phyloP scores from a whole-genome alignment of 1,284 basidiomycete genomes.

The Bjerkandera adusta region DNA sequence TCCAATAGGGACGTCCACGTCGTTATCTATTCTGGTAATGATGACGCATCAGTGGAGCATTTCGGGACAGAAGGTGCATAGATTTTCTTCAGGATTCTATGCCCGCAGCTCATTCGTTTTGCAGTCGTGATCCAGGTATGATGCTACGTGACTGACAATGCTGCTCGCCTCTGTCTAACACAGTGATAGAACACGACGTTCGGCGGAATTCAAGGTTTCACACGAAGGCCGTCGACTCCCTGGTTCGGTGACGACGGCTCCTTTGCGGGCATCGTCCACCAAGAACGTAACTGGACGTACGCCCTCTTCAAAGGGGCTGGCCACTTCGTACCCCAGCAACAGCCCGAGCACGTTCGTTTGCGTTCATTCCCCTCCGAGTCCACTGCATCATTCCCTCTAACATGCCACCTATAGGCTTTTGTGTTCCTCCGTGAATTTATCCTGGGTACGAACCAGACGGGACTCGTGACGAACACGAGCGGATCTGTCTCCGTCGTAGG shows the following conservation, averaged over 20 bases:
- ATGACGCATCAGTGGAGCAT: constrained; percentile 64
- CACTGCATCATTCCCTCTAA: not conserved
- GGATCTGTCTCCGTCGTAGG: constrained; percentile 11
- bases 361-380: not conserved
- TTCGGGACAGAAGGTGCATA: constrained; percentile 58
- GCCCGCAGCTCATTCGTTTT: too few relatives aligned
- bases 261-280: constrained; percentile 67
- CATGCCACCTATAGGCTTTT: constrained; percentile 17
- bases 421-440: constrained; percentile 29
- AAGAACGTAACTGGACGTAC: constrained; percentile 70
- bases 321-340: constrained; percentile 50
- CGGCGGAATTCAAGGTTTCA: constrained; percentile 71
- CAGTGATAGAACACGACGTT: constrained; percentile 81
- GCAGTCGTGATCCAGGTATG: constrained; percentile 26
- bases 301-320: constrained; percentile 55
- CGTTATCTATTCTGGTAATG: constrained; percentile 65
- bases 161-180: too few relatives aligned
- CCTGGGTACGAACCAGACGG: constrained; percentile 26
- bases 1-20: constrained; percentile 46
- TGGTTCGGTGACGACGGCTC: constrained; percentile 59
- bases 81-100: not conserved
- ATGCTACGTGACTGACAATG: too few relatives aligned
- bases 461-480: constrained; percentile 19
- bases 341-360: constrained; percentile 49
- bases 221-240: constrained; percentile 60